These are phyloP conservation scores for Diaporthe humulicola DNA, from an alignment of 2,329 filamentous ascomycete species.

Conservation along the genomic window DNA sequence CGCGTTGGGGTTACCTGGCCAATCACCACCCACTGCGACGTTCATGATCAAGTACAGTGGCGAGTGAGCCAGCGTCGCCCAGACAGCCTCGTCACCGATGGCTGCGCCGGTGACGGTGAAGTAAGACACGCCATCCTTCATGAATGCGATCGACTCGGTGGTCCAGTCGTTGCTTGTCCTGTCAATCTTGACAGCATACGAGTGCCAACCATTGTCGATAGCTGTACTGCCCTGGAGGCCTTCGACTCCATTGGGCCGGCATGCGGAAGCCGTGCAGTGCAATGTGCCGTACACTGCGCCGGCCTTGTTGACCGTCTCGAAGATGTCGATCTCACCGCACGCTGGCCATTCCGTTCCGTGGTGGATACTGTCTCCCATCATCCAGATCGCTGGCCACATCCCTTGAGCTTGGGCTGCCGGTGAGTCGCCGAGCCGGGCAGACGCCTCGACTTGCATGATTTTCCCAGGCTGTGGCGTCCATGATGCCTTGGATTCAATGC, in stretches of 20 bases:
- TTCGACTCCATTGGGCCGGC: constrained; percentile 60
- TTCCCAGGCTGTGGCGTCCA: constrained; percentile 61
- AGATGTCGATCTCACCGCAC: constrained; percentile 70
- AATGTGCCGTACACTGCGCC: constrained; percentile 61
- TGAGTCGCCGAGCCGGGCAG: constrained; percentile 61
- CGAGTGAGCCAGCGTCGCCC: constrained; percentile 63
- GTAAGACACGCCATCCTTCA: constrained; percentile 59
- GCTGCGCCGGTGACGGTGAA: constrained; percentile 58
- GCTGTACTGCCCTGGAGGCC: constrained; percentile 42
- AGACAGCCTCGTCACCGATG: constrained; percentile 58
- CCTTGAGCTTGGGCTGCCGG: constrained; percentile 58
- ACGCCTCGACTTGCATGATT: constrained; percentile 60
- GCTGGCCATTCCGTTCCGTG: constrained; percentile 63
- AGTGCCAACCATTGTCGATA: constrained; percentile 58
- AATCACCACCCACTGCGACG: constrained; percentile 66
- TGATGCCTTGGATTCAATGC: constrained; percentile 63
- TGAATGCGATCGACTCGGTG: constrained; percentile 65
- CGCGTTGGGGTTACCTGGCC: constrained; percentile 64
- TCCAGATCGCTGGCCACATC: constrained; percentile 72
- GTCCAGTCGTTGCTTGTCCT: constrained; percentile 59
- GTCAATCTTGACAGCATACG: constrained; percentile 64
- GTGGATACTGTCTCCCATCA: constrained; percentile 64
- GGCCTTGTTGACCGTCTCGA: constrained; percentile 68
- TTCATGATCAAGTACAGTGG: constrained; percentile 68
- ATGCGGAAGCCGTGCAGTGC: constrained; percentile 62